Evolutionary conservation across 1,284 basidiomycete species (phyloP).

Genomic region (Moesziomyces antarcticus): DNA sequence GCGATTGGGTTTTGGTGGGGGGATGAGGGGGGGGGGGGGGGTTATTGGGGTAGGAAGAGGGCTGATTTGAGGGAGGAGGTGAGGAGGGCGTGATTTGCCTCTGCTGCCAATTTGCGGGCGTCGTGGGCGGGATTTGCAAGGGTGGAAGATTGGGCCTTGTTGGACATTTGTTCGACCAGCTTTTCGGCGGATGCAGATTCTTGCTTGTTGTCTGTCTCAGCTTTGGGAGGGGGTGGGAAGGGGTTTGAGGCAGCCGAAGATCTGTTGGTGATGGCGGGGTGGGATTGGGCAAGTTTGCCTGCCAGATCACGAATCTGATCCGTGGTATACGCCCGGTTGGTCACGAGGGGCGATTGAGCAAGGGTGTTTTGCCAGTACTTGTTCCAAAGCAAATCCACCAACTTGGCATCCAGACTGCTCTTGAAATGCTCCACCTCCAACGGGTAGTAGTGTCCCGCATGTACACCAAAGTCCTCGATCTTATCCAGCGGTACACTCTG

Average conservation of each 20-base stretch:
- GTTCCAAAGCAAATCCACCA: constrained; percentile 93
- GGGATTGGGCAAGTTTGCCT: constrained; percentile 75
- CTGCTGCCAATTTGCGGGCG: constrained; percentile 84
- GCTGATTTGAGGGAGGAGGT: constrained; percentile 85
- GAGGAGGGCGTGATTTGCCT: constrained; percentile 90
- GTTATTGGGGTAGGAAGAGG: constrained; percentile 44
- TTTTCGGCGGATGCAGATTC: too few species aligned
- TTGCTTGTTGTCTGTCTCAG: neutral
- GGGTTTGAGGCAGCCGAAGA: neutral
- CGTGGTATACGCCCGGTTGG: constrained; percentile 89
- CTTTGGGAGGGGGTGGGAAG: neutral
- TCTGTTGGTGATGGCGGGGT: constrained; percentile 1
- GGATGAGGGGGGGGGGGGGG: neutral
- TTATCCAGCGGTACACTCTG: constrained; percentile 85
- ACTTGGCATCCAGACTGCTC: constrained; percentile 82
- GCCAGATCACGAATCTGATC: constrained; percentile 88
- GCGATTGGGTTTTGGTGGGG: neutral
- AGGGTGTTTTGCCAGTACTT: constrained; percentile 99
- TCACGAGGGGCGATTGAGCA: constrained; percentile 87
- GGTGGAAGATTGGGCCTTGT: constrained; percentile 1
- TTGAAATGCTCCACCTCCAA: constrained; percentile 96
- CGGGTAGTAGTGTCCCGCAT: constrained; percentile 95
- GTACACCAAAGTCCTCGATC: constrained; percentile 76
- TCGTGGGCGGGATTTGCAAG: constrained; percentile 13
- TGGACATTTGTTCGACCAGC: constrained; percentile 4